These are phyloP conservation scores for Arctium lappa DNA, from an alignment of 129 eudicot genomes.

Conservation along the genomic window DNA sequence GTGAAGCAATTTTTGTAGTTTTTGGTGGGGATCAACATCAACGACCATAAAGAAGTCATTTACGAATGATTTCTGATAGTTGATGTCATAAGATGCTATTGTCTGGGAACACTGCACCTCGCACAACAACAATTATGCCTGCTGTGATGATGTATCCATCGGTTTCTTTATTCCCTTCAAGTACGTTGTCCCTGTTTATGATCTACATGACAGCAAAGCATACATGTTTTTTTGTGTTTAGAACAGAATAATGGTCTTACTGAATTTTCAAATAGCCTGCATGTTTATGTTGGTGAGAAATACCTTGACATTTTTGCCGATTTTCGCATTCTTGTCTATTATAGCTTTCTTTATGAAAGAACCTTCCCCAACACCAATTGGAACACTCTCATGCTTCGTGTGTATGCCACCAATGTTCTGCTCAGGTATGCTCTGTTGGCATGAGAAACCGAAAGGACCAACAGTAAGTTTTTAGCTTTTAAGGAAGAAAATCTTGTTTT, in stretches of 20 bases:
- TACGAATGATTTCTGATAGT: conserved; percentile 1
- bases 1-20: neutral
- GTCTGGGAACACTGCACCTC: conserved; percentile 71
- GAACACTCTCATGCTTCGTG: conserved; percentile 25
- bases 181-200: conserved; percentile 67
- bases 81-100: conserved; percentile 52
- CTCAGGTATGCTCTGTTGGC: conserved; percentile 30
- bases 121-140: conserved; percentile 66
- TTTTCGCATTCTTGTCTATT: conserved; percentile 85
- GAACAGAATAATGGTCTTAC: neutral
- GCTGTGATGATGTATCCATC: conserved; percentile 59
- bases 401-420: conserved; percentile 29
- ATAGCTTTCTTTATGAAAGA: conserved; percentile 75
- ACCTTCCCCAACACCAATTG: conserved; percentile 83
- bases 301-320: conserved; percentile 94
- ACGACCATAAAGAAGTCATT: neutral
- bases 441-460: neutral
- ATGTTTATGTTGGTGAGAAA: neutral
- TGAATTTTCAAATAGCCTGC: neutral
- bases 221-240: neutral
- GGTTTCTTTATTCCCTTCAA: conserved; percentile 65
- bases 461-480: neutral
- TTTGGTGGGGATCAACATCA: neutral
- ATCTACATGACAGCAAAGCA: conserved; percentile 52
- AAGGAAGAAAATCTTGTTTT: neutral